Conservation (phyloP, 345 rosid genomes). For the Heritiera littoralis region DNA sequence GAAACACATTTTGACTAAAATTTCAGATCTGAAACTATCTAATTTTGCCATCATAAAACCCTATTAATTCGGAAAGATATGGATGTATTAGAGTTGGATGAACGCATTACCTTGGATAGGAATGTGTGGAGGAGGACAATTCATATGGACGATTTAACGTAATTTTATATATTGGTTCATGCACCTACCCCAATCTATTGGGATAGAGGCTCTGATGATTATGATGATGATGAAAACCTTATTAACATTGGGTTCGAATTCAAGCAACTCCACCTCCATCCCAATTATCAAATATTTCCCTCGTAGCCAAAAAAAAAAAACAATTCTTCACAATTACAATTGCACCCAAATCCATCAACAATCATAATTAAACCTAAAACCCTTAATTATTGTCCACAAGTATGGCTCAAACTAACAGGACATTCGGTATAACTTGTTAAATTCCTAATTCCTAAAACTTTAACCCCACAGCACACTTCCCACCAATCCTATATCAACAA, state of each 20-base stretch:
- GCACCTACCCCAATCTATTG: too few relatives aligned
- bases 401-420: not conserved
- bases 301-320: too few relatives aligned
- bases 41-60: not conserved
- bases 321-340: not conserved
- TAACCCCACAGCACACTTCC: not conserved
- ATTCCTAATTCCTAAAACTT: not conserved
- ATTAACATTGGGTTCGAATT: too few relatives aligned
- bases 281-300: too few relatives aligned
- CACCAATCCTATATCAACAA: not conserved
- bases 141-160: too few relatives aligned
- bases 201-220: too few relatives aligned
- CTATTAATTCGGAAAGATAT: not conserved
- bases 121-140: too few relatives aligned
- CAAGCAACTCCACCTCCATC: too few relatives aligned
- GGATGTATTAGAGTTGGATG: too few relatives aligned
- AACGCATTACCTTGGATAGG: too few relatives aligned
- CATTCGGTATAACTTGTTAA: not conserved
- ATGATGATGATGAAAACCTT: too few relatives aligned
- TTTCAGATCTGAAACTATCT: not conserved
- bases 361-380: not conserved
- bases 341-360: not conserved
- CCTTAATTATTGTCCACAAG: not conserved
- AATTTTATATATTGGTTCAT: too few relatives aligned
- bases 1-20: not conserved